Evolutionary conservation across 2,329 filamentous ascomycete genomes (phyloP), one percentile per base, ranked within the genome.

Genomic region (Chalaropsis thielavioides): DNA sequence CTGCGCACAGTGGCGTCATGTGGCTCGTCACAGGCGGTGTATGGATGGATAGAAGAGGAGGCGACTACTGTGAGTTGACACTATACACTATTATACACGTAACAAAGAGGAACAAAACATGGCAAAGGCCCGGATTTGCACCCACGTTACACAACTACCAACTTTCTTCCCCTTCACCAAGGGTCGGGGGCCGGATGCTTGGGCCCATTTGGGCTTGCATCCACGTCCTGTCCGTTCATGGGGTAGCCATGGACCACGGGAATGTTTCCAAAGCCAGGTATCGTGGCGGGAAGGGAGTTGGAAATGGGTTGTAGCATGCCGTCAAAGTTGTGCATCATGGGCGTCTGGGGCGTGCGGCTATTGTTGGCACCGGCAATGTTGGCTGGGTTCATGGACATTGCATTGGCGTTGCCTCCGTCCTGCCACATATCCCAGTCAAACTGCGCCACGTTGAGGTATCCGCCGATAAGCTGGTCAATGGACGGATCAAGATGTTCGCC

Each of bases 391-490:
- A 61, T 58, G n/a, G 59, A 22, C 2, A 54, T 43, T n/a, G 35
- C 24, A 15, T 54, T 56, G 15, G 27, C 19, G 6, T 13, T 41
- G 19, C 49, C 59, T n/a, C 44, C 56, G 17, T 65, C 67, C 3
- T 71, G 71, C 72, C 76, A 78, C 70, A 80, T 74, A 63, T 80
- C 78, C 75, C 78, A 79, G 61, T 79, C 78, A 17, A 80, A 69
- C 2, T 72, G 69, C 10, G 74, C 73, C 5, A 76, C 71, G 67
- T 81, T 78, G 19, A 80, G 68, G 63, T 77, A 78, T 0, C 75
- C 74, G 17, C 74, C 74, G 49, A 81, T 67, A 41, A 79, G 75
- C 15, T 77, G 75, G 58, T 80, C 78, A n/a, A 80, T 68, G 46
- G 63, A 72, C 71, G n/a, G 67, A 68, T 66, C 64, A 40, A 66